phyloP scores from a whole-genome alignment of 176 grass and related monocot species.

The Eremochloa ophiuroides region DNA sequence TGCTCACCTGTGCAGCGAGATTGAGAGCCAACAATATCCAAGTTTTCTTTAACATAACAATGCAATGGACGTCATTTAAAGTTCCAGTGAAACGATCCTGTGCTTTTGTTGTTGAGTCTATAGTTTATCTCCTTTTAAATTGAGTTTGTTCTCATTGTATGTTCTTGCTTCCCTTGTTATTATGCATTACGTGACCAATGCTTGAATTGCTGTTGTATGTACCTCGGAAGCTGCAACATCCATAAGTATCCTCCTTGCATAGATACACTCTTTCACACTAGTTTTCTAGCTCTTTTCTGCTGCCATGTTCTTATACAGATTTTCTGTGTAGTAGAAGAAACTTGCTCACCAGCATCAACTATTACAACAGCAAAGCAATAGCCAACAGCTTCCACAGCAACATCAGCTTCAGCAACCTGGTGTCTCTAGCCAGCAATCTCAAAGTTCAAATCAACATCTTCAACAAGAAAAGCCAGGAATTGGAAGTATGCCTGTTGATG shows the following conservation, averaged over 20 bases:
- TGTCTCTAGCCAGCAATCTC: constrained; percentile 72
- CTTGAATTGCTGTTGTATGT: constrained; percentile 17
- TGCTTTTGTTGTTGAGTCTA: not conserved
- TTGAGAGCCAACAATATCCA: too few relatives aligned
- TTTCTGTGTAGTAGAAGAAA: constrained; percentile 84
- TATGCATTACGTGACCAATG: constrained; percentile 1
- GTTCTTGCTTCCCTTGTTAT: constrained; percentile 10
- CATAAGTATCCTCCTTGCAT: not conserved
- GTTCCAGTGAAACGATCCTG: not conserved
- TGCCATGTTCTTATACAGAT: constrained; percentile 46
- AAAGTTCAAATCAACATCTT: constrained; percentile 61
- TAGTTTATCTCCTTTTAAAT: constrained; percentile 3
- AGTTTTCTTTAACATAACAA: not conserved
- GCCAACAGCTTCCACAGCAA: constrained; percentile 36
- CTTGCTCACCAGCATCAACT: constrained; percentile 60
- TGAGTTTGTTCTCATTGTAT: constrained; percentile 1
- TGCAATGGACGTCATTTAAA: not conserved
- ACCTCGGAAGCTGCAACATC: not conserved
- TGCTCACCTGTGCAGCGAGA: too few relatives aligned
- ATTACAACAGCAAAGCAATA: constrained; percentile 52
- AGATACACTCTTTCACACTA: not conserved
- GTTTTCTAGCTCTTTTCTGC: not conserved
- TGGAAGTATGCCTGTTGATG: constrained; percentile 60
- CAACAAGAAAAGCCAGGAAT: constrained; percentile 64
- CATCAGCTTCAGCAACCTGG: constrained; percentile 66